These are phyloP conservation scores for Silene uniflora DNA, from an alignment of 148 eudicot genomes.

Conservation along the genomic window DNA sequence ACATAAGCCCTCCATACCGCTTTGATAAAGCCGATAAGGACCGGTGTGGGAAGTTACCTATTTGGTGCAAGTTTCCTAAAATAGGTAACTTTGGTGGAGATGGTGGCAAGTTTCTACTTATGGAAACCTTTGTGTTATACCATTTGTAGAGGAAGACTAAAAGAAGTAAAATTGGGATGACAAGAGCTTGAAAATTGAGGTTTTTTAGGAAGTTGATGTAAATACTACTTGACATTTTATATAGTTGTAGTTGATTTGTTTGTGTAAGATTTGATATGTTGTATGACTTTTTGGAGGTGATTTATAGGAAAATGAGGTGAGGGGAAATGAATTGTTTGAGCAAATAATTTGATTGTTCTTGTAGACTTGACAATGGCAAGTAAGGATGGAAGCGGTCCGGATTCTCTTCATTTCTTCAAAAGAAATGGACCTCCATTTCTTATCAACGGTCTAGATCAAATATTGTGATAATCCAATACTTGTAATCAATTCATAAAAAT, in stretches of 20 bases:
- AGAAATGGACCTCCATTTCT: too few species aligned
- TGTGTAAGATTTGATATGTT: background rate
- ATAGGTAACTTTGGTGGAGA: conserved; percentile 58
- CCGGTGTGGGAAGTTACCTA: conserved; percentile 42
- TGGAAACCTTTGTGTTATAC: background rate
- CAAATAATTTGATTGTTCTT: too few species aligned
- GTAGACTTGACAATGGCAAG: too few species aligned
- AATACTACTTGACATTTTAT: background rate
- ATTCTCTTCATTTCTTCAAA: too few species aligned
- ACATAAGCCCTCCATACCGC: conserved; percentile 44
- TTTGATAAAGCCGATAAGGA: conserved; percentile 33
- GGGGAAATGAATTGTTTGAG: background rate
- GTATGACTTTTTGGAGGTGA: background rate
- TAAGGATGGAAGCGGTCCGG: too few species aligned
- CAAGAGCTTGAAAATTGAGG: conserved; percentile 8
- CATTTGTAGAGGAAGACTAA: conserved; percentile 23
- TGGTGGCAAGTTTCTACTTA: conserved; percentile 36
- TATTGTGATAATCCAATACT: too few species aligned
- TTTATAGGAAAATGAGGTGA: background rate
- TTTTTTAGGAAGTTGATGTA: background rate
- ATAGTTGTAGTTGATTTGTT: background rate
- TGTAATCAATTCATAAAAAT: too few species aligned
- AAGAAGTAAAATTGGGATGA: conserved; percentile 10
- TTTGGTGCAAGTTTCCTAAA: conserved; percentile 59
- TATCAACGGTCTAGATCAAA: too few species aligned